Base-by-base conservation (phyloP, 164 flowering plant genomes). In the Tetrastigma voinierianum region DNA sequence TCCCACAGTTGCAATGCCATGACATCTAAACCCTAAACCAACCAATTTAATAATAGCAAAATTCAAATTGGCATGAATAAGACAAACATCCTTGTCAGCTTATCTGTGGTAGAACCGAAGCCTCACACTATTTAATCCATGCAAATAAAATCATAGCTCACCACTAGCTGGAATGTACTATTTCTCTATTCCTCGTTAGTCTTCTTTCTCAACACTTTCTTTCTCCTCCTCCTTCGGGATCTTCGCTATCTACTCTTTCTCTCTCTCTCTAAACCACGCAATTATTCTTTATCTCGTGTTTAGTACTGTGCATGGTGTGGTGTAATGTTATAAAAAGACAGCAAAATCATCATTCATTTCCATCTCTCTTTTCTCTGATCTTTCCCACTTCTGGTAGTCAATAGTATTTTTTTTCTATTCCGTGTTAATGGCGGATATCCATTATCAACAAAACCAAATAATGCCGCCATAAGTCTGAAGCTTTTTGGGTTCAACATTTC, bases 161-260 rank as follows among this genome's bases (percentile, higher is more conserved):
- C 6, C 40, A 32, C 40, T 32, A 32, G 40, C 40, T 32, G 40
- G 40, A 32, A 32, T 32, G 6, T 32, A 32, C 6, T 32, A 32
- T 32, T 32, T 32, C 40, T 32, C 6, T 32, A 32, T 32, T 32
- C 40, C 10, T 17, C 10, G 14, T 46, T 2, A 57, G 58, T 64
- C 59, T 63, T 57, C 73, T 56, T 64, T 58, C 51, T 49, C 59
- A 17, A 10, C 44, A 1, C 52, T 57, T 57, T 43, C 44, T 64
- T 64, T 51, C 52, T 59, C 69, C 40, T 47, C 20, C 12, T 48
- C 32, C 25, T 57, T 57, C n/a, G 51, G 25, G 46, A 58, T 59
- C 32, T 70, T 48, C 67, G 58, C 61, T 55, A 55, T 56, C 62
- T 54, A 49, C 67, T 56, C 9, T 44, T 13, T 44, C 47, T 45